Evolutionary conservation across 2,329 filamentous ascomycete genomes (phyloP), one percentile per base, ranked within the genome.

Genomic region (Juglanconis sp.): DNA sequence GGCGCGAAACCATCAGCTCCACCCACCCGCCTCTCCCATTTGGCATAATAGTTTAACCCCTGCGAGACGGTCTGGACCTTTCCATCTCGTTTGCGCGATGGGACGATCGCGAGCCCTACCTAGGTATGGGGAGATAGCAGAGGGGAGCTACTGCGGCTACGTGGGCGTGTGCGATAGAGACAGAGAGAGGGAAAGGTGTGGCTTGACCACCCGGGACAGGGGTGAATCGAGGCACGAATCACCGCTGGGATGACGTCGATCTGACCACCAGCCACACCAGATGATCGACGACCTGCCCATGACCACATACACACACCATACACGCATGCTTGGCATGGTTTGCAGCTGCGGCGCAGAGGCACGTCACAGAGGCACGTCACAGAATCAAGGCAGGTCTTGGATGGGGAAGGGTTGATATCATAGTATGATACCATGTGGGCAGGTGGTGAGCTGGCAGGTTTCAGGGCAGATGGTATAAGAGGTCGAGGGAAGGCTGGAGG

Each of bases 161-260:
- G 17, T 24, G 17, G 17, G 17, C 17, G 17, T 2, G 17, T 24
- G 17, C 17, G 17, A 24, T 24, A 24, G 17, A 24, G 17, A 24
- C 17, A 24, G 17, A 17, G 5, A 44, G 5, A n/a, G 15, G 15
- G 40, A 17, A 10, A n/a, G 6, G 38, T 58, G 56, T 58, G 56
- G 56, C 56, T 58, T 58, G 56, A 31, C 46, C 38, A 24, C 7
- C 47, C 9, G 35, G 38, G n/a, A 51, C 54, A 57, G 35, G 55
- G 48, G 13, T 42, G 32, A 17, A 5, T 40, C 8, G 4, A 30
- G 51, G 17, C 15, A n/a, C 51, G 51, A 53, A 53, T 53, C 51
- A 53, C 13, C 13, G 24, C 10, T 15, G 36, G 32, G 7, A 58
- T 58, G 56, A 58, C 56, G 56, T 58, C 56, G 56, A 47, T 32